Base-by-base conservation (phyloP, 2,329 filamentous ascomycete genomes). In the Fusarium tanahbumbuense region DNA sequence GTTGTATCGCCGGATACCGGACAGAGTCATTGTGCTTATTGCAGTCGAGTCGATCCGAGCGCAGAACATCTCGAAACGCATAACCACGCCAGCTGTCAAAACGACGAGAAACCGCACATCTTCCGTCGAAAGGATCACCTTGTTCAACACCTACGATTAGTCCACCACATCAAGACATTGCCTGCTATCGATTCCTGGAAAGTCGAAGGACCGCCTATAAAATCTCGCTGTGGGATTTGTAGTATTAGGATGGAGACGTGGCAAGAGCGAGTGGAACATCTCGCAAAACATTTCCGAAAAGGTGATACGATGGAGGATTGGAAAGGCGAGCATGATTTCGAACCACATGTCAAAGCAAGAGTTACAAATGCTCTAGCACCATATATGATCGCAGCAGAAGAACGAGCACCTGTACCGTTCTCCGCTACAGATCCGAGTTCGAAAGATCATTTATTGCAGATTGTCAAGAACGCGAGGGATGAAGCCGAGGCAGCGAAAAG, bases 121-220 rank as follows among this genome's bases (percentile, higher is more conserved):
- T 79, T 78, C 28, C 68, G 68, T 0, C 70, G 77, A 6, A 79
- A 78, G 9, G 78, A 79, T 9, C 77, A 79, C 20, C 73, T 79
- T 1, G 66, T 73, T 3, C 77, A 79, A 22, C 77, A 79, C 16
- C 61, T 79, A 2, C 66, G 75, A 18, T 67, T 74, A 6, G 70
- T 76, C 3, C 77, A 79, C 47, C 73, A 74, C n/a, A 27, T 74
- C 13, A 83, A 84, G 77, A 76, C 7, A 40, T 74, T 50, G 73
- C 79, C 66, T 79, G 83, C 82, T 78, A 86, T 62, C 74, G 77
- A 75, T 10, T 48, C 61, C 13, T 79, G 77, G 77, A 78, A 76
- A 45, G 60, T 72, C 8, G 64, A 73, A 18, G 66, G 70, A 1
- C 67, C 70, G 3, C 52, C 70, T 0, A 59, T 79, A 4, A 47